Percentiles rank a stretch among this genome's conserved stretches.
Evolutionary conservation across 805 yeast genomes (phyloP).

Genomic region (Phaffomyces opuntiae): DNA sequence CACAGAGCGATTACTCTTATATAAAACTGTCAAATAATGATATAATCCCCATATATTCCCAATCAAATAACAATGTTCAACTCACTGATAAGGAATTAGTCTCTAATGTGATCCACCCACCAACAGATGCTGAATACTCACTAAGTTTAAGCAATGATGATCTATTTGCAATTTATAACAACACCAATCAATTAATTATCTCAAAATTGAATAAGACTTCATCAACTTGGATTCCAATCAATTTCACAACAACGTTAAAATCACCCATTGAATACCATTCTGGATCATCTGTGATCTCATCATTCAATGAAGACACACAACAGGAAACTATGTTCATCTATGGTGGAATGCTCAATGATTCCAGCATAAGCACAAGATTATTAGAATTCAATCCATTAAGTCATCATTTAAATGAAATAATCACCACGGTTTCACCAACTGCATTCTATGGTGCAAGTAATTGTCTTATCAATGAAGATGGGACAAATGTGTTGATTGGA

Average conservation of each 20-base stretch:
- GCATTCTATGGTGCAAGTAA: conserved; percentile 47
- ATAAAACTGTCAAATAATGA: conserved; percentile 18
- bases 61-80: neutral
- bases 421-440: conserved; percentile 47
- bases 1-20: conserved; percentile 11
- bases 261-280: conserved; percentile 7
- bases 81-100: neutral
- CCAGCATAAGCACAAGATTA: conserved; percentile 33
- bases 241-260: conserved; percentile 12
- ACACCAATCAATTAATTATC: conserved; percentile 4
- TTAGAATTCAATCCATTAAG: conserved; percentile 35
- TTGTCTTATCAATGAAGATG: conserved; percentile 35
- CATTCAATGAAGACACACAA: conserved; percentile 25
- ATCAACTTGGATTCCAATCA: conserved; percentile 11
- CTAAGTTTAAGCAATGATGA: conserved; percentile 17
- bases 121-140: conserved; percentile 16
- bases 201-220: conserved; percentile 6
- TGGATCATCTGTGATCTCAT: conserved; percentile 36
- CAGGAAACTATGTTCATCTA: conserved; percentile 40
- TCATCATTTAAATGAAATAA: conserved; percentile 30
- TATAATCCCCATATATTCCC: conserved; percentile 10
- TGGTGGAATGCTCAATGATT: conserved; percentile 36
- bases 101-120: conserved; percentile 7
- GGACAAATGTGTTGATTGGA: conserved; percentile 47
- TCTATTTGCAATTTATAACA: conserved; percentile 17